phyloP scores from a whole-genome alignment of 1,284 basidiomycete species.

The Vanrija pseudolonga region DNA sequence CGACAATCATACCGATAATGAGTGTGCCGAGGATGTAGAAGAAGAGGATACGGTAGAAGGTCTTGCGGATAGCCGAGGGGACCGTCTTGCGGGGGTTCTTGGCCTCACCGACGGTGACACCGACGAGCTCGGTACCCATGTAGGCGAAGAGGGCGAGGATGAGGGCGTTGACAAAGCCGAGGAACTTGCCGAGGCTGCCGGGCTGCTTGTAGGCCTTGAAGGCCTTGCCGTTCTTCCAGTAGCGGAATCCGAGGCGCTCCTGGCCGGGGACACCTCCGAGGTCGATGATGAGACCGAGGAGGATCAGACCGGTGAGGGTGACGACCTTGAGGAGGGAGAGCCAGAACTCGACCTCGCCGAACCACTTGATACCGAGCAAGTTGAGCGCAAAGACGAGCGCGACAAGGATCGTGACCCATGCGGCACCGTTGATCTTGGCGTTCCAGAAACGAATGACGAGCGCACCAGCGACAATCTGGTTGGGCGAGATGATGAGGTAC shows the following conservation, averaged over 20 bases:
- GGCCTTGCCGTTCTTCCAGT: slow-evolving; percentile 53
- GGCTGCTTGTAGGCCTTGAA: slow-evolving; percentile 35
- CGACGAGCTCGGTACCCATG: slow-evolving; percentile 60
- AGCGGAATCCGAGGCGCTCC: slow-evolving; percentile 59
- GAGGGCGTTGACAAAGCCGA: slow-evolving; percentile 27
- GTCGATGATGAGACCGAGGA: slow-evolving; percentile 59
- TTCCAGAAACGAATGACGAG: slow-evolving; percentile 47
- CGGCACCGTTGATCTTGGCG: slow-evolving; percentile 33
- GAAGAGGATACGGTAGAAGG: slow-evolving; percentile 58
- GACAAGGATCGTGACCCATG: slow-evolving; percentile 48
- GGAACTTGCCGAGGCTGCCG: slow-evolving; percentile 32
- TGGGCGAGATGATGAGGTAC: slow-evolving; percentile 57
- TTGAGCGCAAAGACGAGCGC: slow-evolving; percentile 52
- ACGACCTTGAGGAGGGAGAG: slow-evolving; percentile 56
- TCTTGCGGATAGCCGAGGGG: slow-evolving; percentile 57
- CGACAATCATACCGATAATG: slow-evolving; percentile 63
- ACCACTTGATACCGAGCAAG: slow-evolving; percentile 66
- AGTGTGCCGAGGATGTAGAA: slow-evolving; percentile 60
- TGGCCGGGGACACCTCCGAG: slow-evolving; percentile 65
- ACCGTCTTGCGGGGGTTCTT: slow-evolving; percentile 60
- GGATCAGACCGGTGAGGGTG: slow-evolving; percentile 59
- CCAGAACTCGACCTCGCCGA: slow-evolving; percentile 66
- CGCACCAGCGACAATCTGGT: slow-evolving; percentile 48
- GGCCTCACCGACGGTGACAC: slow-evolving; percentile 52
- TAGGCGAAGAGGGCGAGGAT: slow-evolving; percentile 49